Evolutionary conservation across 2,329 filamentous ascomycete species (phyloP).

Genomic region (Diaporthe humulicola): DNA sequence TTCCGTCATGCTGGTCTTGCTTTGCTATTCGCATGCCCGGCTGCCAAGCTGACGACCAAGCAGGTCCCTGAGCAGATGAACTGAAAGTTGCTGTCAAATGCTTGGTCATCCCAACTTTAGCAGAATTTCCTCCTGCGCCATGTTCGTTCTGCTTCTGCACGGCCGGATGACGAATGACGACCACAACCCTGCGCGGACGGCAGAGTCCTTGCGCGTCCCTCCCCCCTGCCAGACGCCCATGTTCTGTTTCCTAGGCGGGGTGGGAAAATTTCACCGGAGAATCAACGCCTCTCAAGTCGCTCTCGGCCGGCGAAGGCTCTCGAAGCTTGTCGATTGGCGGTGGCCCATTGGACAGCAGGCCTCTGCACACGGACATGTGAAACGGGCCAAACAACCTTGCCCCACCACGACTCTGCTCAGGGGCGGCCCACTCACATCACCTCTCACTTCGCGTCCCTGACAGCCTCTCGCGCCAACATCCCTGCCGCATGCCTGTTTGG

Average conservation of each 20-base stretch:
- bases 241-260: constrained; percentile 17
- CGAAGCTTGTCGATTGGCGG: constrained; percentile 13
- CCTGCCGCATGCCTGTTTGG: constrained; percentile 25
- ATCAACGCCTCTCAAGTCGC: constrained; percentile 17
- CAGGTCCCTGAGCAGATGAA: neutral
- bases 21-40: neutral
- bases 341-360: constrained; percentile 26
- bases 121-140: neutral
- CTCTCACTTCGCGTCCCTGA: constrained; percentile 26
- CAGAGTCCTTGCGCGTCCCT: neutral
- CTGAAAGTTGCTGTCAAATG: neutral
- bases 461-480: constrained; percentile 11
- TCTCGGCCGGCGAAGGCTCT: constrained; percentile 12
- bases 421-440: constrained; percentile 25
- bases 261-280: neutral
- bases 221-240: neutral
- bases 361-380: constrained; percentile 25
- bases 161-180: constrained; percentile 9
- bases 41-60: constrained; percentile 12
- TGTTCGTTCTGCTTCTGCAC: neutral
- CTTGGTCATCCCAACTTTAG: constrained; percentile 11
- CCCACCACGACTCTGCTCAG: constrained; percentile 27
- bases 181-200: constrained; percentile 16
- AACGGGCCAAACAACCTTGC: constrained; percentile 27
- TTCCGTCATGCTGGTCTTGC: constrained; percentile 14